Evolutionary conservation across 768 basidiomycete species (phyloP), one percentile per base, ranked within the genome.

Genomic region (Mycena venus): DNA sequence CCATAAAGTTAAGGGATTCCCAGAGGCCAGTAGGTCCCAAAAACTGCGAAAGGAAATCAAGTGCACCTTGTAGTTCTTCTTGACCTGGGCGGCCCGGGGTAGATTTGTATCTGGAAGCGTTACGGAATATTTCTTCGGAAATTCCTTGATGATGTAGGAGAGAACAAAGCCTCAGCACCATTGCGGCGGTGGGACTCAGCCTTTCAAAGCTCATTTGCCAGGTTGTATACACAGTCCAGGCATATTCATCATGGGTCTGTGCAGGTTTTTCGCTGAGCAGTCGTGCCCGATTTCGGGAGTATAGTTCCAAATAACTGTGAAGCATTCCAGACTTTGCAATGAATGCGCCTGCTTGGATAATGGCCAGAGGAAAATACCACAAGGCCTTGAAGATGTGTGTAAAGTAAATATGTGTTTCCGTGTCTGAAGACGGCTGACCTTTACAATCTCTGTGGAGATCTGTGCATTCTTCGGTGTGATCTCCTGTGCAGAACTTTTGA

Each of bases 181-280:
- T 25, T 23, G 17, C 42, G 2, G 69, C 59, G 4, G 14, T 8
- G 17, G 15, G 32, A 42, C 36, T 31, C 11, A 72, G 70, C 36
- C 58, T 21, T n/a, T 72, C 56, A 38, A 51, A 72, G 36, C 68
- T 70, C 8, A 70, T 70, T 23, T 59, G 55, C 68, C 68, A 70
- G 27, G 68, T 70, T 29, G 68, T 60, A 25, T 70, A n/a, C n/a
- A n/a, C n/a, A n/a, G n/a, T n/a, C n/a, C n/a, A n/a, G n/a, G n/a
- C n/a, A n/a, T n/a, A n/a, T n/a, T n/a, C n/a, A n/a, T n/a, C n/a
- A n/a, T n/a, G n/a, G n/a, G n/a, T n/a, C 40, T 71, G 70, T 4
- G 38, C n/a, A 11, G 60, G 44, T 32, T 55, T 31, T 36, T 64
- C 40, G 5, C 27, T 47, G 23, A 63, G 51, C 7, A 71, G 27